These are phyloP conservation scores for Ogataea dorogensis DNA, from an alignment of 805 yeast species.

Conservation along the genomic window DNA sequence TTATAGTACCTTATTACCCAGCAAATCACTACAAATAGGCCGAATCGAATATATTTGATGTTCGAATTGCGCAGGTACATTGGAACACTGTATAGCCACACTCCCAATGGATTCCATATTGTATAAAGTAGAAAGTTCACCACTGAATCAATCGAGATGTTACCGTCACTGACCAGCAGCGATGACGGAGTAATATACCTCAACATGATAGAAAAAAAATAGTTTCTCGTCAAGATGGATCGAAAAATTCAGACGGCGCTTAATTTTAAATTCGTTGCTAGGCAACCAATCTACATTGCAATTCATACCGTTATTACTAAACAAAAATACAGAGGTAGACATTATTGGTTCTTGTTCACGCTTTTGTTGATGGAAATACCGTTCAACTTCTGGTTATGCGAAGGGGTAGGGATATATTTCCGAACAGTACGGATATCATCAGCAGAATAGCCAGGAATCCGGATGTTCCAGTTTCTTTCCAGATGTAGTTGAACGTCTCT, in stretches of 20 bases:
- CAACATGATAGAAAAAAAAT: too few species aligned
- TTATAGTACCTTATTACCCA: conserved; percentile 27
- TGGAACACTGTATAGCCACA: conserved; percentile 16
- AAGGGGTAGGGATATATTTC: conserved; percentile 64
- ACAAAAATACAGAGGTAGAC: neutral
- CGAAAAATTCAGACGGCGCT: neutral
- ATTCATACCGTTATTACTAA: too few species aligned
- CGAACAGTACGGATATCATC: conserved; percentile 84
- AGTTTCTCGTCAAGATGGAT: too few species aligned
- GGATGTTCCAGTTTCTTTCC: conserved; percentile 91
- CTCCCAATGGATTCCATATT: conserved; percentile 20
- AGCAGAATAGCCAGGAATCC: conserved; percentile 88
- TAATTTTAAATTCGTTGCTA: neutral
- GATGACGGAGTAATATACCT: conserved; percentile 12
- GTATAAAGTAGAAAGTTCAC: conserved; percentile 17
- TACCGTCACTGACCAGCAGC: conserved; percentile 12
- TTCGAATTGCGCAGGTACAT: conserved; percentile 6
- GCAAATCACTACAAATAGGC: conserved; percentile 12
- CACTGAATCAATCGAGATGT: conserved; percentile 20
- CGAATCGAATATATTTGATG: conserved; percentile 6
- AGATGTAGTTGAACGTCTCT: conserved; percentile 89
- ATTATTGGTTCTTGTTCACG: conserved; percentile 46
- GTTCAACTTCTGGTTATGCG: conserved; percentile 63
- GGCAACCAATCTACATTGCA: too few species aligned
- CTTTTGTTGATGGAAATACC: conserved; percentile 67